Evolutionary conservation across 495 filamentous ascomycete genomes (phyloP), one percentile per base, ranked within the genome.

Genomic region (Xylaria grammica): DNA sequence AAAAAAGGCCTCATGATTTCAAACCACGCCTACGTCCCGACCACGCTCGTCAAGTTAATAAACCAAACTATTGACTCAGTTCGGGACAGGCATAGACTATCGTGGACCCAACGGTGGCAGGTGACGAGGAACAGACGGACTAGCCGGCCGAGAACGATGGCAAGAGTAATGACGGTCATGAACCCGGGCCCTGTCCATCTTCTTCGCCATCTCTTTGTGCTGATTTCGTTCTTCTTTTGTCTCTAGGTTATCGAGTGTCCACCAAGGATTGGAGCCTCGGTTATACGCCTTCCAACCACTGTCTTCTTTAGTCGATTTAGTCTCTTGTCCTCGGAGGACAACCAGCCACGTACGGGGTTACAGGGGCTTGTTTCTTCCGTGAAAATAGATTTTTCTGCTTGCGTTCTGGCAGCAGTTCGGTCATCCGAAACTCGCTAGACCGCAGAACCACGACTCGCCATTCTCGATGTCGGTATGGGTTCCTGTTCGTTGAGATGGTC

Each of bases 381-480:
- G 61, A 49, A 51, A 73, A 69, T 1, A 73, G 8, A 19, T 50
- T 26, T 24, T 50, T 66, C 40, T 61, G 57, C 51, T 65, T 71
- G 50, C 60, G 70, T 27, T 70, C 40, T 9, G 70, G 70, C 13
- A 61, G 52, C 22, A 68, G 52, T 19, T 68, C 63, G 3, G 68
- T 69, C 53, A 73, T 67, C 34, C n/a, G 65, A 38, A 65, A 65
- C 40, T 70, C 68, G 27, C 61, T 49, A 42, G 65, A 55, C 30
- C 68, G 56, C 19, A 70, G 60, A 3, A 70, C 26, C 1, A 68
- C 57, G n/a, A 70, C 36, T 1, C 63, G 60, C 70, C 70, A 73
- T 60, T 69, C 70, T 0, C 68, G 70, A 26, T 65, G 60, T 46
- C 64, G 70, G 19, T 65, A 63, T n/a, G 68, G 68, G 1, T 63